These are phyloP conservation scores for Umbelopsis vinacea DNA, from an alignment of 192 early-diverging fungal species.

Conservation along the genomic window DNA sequence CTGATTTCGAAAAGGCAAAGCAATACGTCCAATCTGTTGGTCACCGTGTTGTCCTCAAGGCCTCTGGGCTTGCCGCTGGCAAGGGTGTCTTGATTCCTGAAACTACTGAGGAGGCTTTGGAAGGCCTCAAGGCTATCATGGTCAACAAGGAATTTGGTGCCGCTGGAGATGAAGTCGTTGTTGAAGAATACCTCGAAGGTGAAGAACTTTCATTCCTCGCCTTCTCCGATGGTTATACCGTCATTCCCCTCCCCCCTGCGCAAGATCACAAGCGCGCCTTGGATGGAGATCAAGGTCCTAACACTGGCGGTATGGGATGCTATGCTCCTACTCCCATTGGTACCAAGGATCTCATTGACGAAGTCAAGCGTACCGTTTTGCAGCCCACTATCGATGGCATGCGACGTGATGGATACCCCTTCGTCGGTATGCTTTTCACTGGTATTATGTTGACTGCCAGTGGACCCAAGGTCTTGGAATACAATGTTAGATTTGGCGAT, in stretches of 20 bases:
- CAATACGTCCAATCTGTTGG: conserved; percentile 61
- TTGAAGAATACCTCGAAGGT: conserved; percentile 94
- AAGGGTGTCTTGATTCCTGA: conserved; percentile 96
- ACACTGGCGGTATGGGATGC: conserved; percentile 99
- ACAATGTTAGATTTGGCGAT: conserved; percentile 98
- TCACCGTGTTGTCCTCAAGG: conserved; percentile 89
- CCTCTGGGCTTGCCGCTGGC: conserved; percentile 96
- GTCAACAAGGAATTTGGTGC: conserved; percentile 87
- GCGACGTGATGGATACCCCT: conserved; percentile 92
- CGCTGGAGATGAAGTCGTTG: conserved; percentile 91
- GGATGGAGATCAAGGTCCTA: conserved; percentile 91
- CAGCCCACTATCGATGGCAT: conserved; percentile 95
- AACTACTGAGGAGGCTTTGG: conserved; percentile 82
- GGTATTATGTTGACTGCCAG: conserved; percentile 93
- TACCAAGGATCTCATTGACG: conserved; percentile 70
- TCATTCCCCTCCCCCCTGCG: conserved; percentile 87
- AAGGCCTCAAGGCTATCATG: conserved; percentile 88
- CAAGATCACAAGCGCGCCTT: conserved; percentile 99
- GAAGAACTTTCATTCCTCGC: conserved; percentile 93
- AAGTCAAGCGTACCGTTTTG: conserved; percentile 79
- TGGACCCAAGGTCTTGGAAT: conserved; percentile 96
- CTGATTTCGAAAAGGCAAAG: conserved; percentile 73
- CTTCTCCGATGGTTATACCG: conserved; percentile 94
- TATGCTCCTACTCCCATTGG: conserved; percentile 96
- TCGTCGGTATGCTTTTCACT: conserved; percentile 96